Evolutionary conservation across 805 yeast genomes (phyloP).

Genomic region (Saturnispora ahearnii): DNA sequence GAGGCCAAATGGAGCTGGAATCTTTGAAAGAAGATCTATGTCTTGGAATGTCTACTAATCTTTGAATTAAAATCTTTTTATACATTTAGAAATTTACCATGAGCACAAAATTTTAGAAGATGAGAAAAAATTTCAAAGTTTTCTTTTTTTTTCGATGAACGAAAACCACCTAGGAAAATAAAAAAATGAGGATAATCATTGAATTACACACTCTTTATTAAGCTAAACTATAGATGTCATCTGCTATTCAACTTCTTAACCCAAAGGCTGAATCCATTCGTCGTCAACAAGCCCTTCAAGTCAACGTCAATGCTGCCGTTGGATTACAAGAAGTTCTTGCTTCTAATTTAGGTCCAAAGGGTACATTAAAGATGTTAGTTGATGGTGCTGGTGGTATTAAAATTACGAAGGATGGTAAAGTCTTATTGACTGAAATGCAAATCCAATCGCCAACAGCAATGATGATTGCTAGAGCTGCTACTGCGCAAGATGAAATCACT

Average conservation of each 20-base stretch:
- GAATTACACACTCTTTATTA: not conserved
- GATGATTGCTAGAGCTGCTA: constrained; percentile 92
- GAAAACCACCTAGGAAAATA: not conserved
- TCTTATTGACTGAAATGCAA: constrained; percentile 90
- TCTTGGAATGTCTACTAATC: constrained; percentile 1
- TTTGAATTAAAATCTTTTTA: not conserved
- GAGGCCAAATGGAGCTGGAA: not conserved
- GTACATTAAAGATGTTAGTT: constrained; percentile 91
- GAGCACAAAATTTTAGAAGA: not conserved
- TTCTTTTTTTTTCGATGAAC: not conserved
- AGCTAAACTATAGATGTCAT: constrained; percentile 28
- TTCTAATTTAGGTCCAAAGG: constrained; percentile 92
- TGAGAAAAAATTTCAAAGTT: not conserved
- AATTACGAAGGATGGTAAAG: constrained; percentile 95
- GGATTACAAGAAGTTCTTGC: constrained; percentile 90
- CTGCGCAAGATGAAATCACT: constrained; percentile 98
- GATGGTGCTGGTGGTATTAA: constrained; percentile 96
- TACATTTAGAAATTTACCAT: not conserved
- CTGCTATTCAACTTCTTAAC: constrained; percentile 77
- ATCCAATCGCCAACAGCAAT: constrained; percentile 87
- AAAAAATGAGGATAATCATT: not conserved
- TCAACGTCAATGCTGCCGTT: constrained; percentile 92
- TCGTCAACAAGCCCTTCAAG: constrained; percentile 91
- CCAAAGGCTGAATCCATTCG: constrained; percentile 98
- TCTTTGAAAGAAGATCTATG: not conserved